Percentiles rank a stretch among this genome's conserved stretches.
These are phyloP conservation scores for Nakazawaea wyomingensis DNA, from an alignment of 805 yeast species.

Conservation along the genomic window DNA sequence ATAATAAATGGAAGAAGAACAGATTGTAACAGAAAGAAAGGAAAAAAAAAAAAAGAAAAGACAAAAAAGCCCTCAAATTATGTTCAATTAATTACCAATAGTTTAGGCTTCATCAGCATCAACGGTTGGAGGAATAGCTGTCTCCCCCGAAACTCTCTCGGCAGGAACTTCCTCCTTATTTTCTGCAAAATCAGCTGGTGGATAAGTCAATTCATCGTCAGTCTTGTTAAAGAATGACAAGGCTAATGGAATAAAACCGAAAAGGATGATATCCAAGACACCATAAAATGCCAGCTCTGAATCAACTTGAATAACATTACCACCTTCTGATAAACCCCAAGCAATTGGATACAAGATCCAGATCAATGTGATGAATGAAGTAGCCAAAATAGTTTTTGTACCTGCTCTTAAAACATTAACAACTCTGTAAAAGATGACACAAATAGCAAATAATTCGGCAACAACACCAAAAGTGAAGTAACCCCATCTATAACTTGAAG, in stretches of 20 bases:
- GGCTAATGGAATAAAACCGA: conserved; percentile 22
- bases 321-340: conserved; percentile 60
- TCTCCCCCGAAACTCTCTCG: conserved; percentile 12
- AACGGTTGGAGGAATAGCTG: conserved; percentile 10
- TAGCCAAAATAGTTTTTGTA: conserved; percentile 8
- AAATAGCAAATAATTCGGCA: conserved; percentile 35
- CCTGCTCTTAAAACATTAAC: conserved; percentile 3
- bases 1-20: too few relatives aligned
- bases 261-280: conserved; percentile 44
- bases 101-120: neutral
- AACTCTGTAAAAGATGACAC: conserved; percentile 13
- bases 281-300: conserved; percentile 58
- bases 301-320: conserved; percentile 54
- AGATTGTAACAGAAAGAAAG: too few relatives aligned
- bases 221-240: conserved; percentile 15
- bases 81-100: too few relatives aligned
- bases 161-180: neutral
- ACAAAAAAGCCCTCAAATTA: neutral
- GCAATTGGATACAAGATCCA: conserved; percentile 46
- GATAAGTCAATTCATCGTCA: conserved; percentile 13
- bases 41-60: neutral
- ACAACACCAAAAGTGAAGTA: conserved; percentile 51
- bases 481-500: conserved; percentile 63
- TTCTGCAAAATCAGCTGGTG: neutral
- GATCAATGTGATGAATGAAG: conserved; percentile 26